phyloP scores from a whole-genome alignment of 2,329 filamentous ascomycete species.

The Cryphonectria japonica region DNA sequence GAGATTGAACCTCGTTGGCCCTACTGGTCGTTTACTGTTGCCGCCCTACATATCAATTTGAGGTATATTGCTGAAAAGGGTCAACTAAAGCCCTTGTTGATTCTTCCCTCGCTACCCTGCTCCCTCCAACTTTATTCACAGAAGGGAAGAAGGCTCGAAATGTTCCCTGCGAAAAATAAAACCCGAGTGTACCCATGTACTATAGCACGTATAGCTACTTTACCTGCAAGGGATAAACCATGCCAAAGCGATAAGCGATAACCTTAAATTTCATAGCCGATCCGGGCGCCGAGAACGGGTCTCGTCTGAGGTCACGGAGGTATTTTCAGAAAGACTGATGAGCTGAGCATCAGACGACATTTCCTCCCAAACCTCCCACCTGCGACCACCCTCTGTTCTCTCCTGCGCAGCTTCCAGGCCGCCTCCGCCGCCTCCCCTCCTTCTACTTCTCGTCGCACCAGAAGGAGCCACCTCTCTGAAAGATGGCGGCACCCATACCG shows the following conservation, averaged over 20 bases:
- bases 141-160: neutral
- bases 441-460: neutral
- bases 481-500: constrained; percentile 72
- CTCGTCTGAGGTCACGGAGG: constrained; percentile 18
- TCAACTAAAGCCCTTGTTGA: neutral
- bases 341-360: constrained; percentile 26
- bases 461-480: constrained; percentile 4
- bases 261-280: constrained; percentile 30
- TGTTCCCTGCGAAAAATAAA: neutral
- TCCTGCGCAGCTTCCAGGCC: neutral
- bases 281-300: constrained; percentile 29
- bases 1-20: neutral
- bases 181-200: neutral
- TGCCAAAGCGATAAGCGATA: constrained; percentile 24
- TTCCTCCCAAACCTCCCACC: neutral
- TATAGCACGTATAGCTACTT: neutral
- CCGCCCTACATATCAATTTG: neutral
- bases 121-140: neutral
- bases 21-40: neutral
- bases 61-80: neutral
- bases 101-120: neutral
- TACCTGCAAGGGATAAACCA: neutral
- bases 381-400: neutral
- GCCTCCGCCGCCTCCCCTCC: neutral
- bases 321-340: constrained; percentile 23